Evolutionary conservation across 2,329 filamentous ascomycete species (phyloP).

Genomic region (Thelonectria blattea): DNA sequence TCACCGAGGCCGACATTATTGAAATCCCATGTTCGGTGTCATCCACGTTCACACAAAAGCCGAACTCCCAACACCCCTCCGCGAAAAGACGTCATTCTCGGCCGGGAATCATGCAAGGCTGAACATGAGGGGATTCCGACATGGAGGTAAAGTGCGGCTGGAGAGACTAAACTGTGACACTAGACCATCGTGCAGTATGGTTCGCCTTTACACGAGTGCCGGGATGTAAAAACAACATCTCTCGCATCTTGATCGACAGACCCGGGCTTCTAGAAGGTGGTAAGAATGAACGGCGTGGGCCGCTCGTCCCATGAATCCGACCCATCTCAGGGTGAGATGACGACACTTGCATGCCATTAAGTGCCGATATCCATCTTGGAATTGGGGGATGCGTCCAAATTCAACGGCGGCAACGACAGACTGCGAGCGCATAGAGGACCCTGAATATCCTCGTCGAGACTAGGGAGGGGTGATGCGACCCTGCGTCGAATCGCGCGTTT

Average conservation of each 20-base stretch:
- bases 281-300: slow-evolving; percentile 14
- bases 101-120: not conserved
- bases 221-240: slow-evolving; percentile 14
- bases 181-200: not conserved
- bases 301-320: no score
- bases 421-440: not conserved
- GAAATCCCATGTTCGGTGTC: not conserved
- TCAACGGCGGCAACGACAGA: not conserved
- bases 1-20: not conserved
- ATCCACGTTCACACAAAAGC: slow-evolving; percentile 2
- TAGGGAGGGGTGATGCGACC: not conserved
- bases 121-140: slow-evolving; percentile 2
- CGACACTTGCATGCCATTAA: slow-evolving; percentile 10
- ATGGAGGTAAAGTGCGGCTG: not conserved
- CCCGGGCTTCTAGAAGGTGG: slow-evolving; percentile 21
- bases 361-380: slow-evolving; percentile 16
- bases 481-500: slow-evolving; percentile 9
- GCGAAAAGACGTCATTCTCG: slow-evolving; percentile 11
- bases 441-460: slow-evolving; percentile 8
- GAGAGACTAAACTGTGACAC: slow-evolving; percentile 2
- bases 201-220: slow-evolving; percentile 6
- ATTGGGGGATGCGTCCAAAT: not conserved
- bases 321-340: slow-evolving; percentile 12
- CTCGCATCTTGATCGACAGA: slow-evolving; percentile 14
- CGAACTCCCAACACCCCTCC: slow-evolving; percentile 2